Evolutionary conservation across 148 eudicot species (phyloP), one percentile per base, ranked within the genome.

Genomic region (Simmondsia chinensis): DNA sequence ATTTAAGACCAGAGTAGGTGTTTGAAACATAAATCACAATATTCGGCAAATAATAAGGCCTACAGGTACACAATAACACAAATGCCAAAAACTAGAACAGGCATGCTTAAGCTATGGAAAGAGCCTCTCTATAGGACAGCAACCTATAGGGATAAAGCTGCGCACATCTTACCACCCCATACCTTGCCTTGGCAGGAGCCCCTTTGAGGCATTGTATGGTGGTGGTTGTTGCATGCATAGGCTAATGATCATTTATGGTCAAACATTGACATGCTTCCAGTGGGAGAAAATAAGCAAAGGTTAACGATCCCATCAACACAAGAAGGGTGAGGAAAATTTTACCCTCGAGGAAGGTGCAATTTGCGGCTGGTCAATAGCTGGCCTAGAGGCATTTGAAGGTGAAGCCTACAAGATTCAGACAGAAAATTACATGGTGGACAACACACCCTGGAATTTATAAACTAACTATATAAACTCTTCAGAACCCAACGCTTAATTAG

Each of bases 321-420:
- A 20, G 9, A 42, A 8, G 20, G 35, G 8, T 34, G 44, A 27
- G 18, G 40, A 17, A 39, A 16, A 44, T 5, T 32, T 52, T 77
- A 88, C 96, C 80, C 81, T 73, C 28, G 77, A 61, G 12, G 75
- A 40, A 13, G 62, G 61, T 44, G 74, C 50, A 62, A 59, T 21
- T 36, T 46, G 74, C 39, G 83, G 72, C 48, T 58, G 64, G 74
- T 76, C 97, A 64, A 85, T 66, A 52, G 88, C 88, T 38, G 74
- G 81, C 63, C 60, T 72, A 33, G 81, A 66, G 8, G 83, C 62
- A 67, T 60, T 65, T 9, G 87, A 69, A 22, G 77, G 55, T 15
- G 64, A 21, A 20, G 56, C 87, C 94, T 81, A 50, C 51, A 76
- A 20, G 47, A 8, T 53, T 35, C 40, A 63, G 13, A 48, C 19